Evolutionary conservation across 768 basidiomycete species (phyloP).

Genomic region (Mycena capillaripes): DNA sequence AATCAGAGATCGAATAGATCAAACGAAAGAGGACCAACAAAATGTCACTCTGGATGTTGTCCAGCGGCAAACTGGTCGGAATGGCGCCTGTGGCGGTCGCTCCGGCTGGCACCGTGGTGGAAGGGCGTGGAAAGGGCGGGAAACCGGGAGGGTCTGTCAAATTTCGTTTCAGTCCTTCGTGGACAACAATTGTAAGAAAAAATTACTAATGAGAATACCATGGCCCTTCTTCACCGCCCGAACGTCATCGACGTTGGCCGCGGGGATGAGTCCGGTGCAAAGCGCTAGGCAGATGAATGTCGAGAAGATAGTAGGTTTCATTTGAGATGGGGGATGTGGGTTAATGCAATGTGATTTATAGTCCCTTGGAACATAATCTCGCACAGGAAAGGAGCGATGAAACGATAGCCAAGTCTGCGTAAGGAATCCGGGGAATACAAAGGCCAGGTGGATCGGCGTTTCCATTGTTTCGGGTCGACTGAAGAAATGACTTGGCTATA

Average conservation of each 20-base stretch:
- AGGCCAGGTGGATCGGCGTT: too few species aligned
- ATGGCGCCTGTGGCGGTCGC: conserved; percentile 26
- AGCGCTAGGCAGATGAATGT: background rate
- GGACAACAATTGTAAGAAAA: background rate
- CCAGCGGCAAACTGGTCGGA: conserved; percentile 33
- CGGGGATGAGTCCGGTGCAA: background rate
- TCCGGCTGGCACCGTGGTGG: conserved; percentile 17
- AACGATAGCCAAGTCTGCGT: too few species aligned
- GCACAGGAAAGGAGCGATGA: too few species aligned
- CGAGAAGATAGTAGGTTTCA: too few species aligned
- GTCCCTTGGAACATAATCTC: too few species aligned
- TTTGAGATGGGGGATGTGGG: too few species aligned
- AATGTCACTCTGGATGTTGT: conserved; percentile 41
- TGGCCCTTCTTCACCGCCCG: background rate
- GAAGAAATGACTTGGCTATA: too few species aligned
- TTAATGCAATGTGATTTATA: too few species aligned
- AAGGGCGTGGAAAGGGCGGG: too few species aligned
- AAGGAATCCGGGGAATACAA: too few species aligned
- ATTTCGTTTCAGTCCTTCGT: background rate
- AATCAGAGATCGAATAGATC: background rate
- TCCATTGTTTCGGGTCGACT: too few species aligned
- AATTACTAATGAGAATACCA: conserved; percentile 10
- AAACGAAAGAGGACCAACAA: conserved; percentile 20
- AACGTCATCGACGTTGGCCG: background rate
- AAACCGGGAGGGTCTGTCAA: too few species aligned